Percentiles rank a stretch among this genome's conserved stretches.
Evolutionary conservation across 768 basidiomycete species (phyloP).

Genomic region (Grammothele lineata): DNA sequence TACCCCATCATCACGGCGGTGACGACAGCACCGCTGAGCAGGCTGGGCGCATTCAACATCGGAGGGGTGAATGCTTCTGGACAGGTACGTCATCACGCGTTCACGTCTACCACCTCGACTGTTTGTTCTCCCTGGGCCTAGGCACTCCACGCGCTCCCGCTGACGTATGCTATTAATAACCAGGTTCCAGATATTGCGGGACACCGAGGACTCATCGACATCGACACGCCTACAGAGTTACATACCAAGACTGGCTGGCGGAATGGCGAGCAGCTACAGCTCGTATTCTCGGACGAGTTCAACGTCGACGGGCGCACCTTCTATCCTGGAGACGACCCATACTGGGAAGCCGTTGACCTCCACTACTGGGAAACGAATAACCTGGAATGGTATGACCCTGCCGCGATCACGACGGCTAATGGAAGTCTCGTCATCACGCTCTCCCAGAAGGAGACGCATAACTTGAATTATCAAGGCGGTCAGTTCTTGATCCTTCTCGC

Average conservation of each 20-base stretch:
- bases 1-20: conserved; percentile 34
- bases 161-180: no score
- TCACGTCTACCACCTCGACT: no score
- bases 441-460: conserved; percentile 59
- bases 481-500: background rate
- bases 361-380: conserved; percentile 62
- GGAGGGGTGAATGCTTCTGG: conserved; percentile 46
- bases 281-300: conserved; percentile 91
- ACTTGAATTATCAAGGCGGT: conserved; percentile 68
- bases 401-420: conserved; percentile 63
- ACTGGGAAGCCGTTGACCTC: conserved; percentile 81
- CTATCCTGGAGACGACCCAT: conserved; percentile 82
- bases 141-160: background rate
- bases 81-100: conserved; percentile 27
- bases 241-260: conserved; percentile 48
- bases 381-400: conserved; percentile 83
- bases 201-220: conserved; percentile 71
- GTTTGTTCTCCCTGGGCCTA: no score
- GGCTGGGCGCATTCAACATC: conserved; percentile 38
- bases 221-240: conserved; percentile 63
- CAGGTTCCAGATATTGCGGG: conserved; percentile 26
- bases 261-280: conserved; percentile 45
- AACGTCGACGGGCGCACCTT: conserved; percentile 75
- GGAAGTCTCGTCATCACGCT: conserved; percentile 79
- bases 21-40: conserved; percentile 18